These are phyloP conservation scores for Scutellaria galericulata DNA, from an alignment of 257 asterid species.

Conservation along the genomic window DNA sequence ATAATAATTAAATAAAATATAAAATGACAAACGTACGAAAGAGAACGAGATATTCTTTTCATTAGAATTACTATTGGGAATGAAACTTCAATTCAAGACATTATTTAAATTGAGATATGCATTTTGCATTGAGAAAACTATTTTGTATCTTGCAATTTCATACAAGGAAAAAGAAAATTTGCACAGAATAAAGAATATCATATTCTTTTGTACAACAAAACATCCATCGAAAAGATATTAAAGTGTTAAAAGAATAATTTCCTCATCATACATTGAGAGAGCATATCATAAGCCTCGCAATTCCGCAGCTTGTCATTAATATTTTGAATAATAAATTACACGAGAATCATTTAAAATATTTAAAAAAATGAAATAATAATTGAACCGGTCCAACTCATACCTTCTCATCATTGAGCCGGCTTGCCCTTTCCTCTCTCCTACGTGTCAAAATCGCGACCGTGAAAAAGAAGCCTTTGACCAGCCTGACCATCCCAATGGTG, in stretches of 20 bases:
- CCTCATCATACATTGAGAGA: neutral
- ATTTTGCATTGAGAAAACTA: too few species aligned
- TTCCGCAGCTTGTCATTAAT: constrained; percentile 6
- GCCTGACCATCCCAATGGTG: constrained; percentile 54
- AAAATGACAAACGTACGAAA: too few species aligned
- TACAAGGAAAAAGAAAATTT: too few species aligned
- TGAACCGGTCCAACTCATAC: constrained; percentile 40
- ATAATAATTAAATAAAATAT: too few species aligned
- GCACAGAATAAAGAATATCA: too few species aligned
- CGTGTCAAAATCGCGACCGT: constrained; percentile 36
- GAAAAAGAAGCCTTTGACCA: constrained; percentile 45
- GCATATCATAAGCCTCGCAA: neutral
- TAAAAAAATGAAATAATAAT: neutral
- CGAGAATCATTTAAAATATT: neutral
- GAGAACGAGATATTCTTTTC: too few species aligned
- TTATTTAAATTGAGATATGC: too few species aligned
- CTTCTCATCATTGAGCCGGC: constrained; percentile 47
- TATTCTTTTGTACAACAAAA: neutral
- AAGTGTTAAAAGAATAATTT: neutral
- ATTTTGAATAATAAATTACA: constrained; percentile 16
- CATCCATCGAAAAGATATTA: neutral
- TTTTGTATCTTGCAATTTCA: too few species aligned
- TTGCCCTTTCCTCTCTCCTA: constrained; percentile 28
- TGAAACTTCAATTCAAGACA: too few species aligned
- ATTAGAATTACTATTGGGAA: too few species aligned